Conservation (phyloP, 768 basidiomycete genomes). For the Tulasnella sp. region DNA sequence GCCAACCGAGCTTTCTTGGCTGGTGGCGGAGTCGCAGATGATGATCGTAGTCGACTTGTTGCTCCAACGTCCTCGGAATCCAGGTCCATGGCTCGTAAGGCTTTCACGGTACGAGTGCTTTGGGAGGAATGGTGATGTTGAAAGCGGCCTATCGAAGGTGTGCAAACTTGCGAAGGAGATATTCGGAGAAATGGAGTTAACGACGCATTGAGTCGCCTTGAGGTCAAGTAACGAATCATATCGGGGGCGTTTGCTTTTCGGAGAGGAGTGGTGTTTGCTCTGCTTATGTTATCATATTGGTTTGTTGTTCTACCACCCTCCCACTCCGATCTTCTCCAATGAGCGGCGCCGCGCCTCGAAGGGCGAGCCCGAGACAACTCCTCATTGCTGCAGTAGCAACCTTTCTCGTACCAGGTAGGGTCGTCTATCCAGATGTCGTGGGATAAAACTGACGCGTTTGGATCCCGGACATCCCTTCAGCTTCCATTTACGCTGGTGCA, state of each 20-base stretch:
- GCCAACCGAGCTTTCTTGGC: not conserved
- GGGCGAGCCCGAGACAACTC: not conserved
- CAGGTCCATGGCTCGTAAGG: not conserved
- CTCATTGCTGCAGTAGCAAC: not conserved
- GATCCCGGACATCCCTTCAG: not conserved
- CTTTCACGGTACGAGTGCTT: not conserved
- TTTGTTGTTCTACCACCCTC: not conserved
- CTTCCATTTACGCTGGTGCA: not conserved
- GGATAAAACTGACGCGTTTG: no score
- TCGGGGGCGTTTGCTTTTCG: not conserved
- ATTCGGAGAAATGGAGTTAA: conserved; percentile 8
- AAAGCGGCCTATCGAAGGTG: not conserved
- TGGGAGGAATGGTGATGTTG: not conserved
- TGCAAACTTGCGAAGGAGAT: conserved; percentile 3
- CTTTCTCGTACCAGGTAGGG: not conserved
- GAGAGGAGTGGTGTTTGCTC: not conserved
- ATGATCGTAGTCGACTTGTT: not conserved
- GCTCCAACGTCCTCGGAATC: not conserved
- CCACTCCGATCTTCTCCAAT: not conserved
- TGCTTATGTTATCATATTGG: not conserved
- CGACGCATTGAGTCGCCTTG: not conserved
- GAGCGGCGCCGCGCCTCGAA: not conserved
- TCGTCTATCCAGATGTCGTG: no score
- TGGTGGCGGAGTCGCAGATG: not conserved
- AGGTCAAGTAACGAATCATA: not conserved